Evolutionary conservation across 495 filamentous ascomycete genomes (phyloP), one percentile per base, ranked within the genome.

Genomic region (Neurospora sp.): DNA sequence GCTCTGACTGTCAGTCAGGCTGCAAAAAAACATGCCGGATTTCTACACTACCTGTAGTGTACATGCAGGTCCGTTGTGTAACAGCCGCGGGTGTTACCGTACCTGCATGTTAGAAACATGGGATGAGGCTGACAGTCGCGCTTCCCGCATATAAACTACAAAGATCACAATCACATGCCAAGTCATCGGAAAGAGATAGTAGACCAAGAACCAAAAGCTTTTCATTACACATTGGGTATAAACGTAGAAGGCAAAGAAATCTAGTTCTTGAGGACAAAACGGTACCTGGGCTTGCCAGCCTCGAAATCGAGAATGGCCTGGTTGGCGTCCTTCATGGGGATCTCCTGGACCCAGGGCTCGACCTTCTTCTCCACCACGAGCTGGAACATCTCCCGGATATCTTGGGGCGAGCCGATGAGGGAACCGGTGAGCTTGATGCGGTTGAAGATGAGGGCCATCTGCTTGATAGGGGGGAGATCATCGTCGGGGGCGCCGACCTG

Each of bases 371-470:
- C 87, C 3, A 85, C 93, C 12, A 92, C 93, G 73, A 97, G 82
- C 70, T 87, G 74, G 78, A 97, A 77, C 94, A 98, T 96, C 78
- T 90, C 87, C 72, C 88, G 79, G 77, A 97, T 94, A 81, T 96
- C 91, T 38, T 77, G 79, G 0, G 93, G 91, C 3, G 87, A 85
- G 2, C 94, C 94, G 76, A 96, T 96, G 76, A 86, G 80, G 38
- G 87, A 90, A 2, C 94, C 94, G 0, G 88, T 90, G 31, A 97
- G 81, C 80, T 89, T 93, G 37, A 88, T 81, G 2, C 89, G 87
- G 80, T 91, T 94, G 71, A 78, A 80, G 70, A 97, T 91, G n/a
- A 97, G 77, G 1, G 87, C 80, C 74, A 90, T 92, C 5, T 88
- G 89, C 73, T 78, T 85, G 74, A 97, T 83, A 0, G 83, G 81